Percentiles rank a stretch among this genome's conserved stretches.
Conservation (phyloP, 1,284 basidiomycete species). For the Schizophyllum amplum region DNA sequence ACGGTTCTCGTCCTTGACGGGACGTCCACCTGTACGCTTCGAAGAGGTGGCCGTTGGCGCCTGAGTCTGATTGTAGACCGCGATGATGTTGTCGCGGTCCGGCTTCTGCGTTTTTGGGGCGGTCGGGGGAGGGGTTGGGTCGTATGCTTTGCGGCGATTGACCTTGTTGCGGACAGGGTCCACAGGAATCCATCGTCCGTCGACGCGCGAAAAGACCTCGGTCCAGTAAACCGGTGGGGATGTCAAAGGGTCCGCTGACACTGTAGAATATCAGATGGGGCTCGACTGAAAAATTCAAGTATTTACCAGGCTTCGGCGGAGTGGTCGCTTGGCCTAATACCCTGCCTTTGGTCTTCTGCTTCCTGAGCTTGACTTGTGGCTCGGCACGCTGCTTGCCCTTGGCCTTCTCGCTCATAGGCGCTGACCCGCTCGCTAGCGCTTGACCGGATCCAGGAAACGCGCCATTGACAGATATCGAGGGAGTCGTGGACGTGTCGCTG, state of each 20-base stretch:
- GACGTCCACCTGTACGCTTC: conserved; percentile 11
- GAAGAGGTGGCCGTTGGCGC: conserved; percentile 10
- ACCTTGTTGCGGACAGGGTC: conserved; percentile 82
- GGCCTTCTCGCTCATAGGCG: conserved; percentile 35
- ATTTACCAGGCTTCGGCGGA: not conserved
- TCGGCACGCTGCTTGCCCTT: conserved; percentile 48
- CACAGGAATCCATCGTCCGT: conserved; percentile 88
- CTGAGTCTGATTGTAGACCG: not conserved
- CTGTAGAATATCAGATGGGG: conserved; percentile 14
- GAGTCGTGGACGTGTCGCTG: conserved; percentile 10
- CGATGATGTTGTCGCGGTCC: not conserved
- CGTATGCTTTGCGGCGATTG: conserved; percentile 78
- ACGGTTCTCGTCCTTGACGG: conserved; percentile 57
- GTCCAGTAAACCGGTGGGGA: conserved; percentile 96
- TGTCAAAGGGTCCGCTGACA: conserved; percentile 39
- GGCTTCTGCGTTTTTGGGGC: conserved; percentile 10
- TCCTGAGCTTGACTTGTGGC: conserved; percentile 48
- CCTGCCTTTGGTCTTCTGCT: conserved; percentile 39
- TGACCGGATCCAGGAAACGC: conserved; percentile 30
- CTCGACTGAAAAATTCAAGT: not conserved
- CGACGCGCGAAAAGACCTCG: conserved; percentile 91
- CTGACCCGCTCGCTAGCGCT: conserved; percentile 29
- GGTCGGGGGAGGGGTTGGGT: conserved; percentile 44
- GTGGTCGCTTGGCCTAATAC: conserved; percentile 20
- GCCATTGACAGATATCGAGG: conserved; percentile 15